Conservation (phyloP, 2,329 filamentous ascomycete genomes). For the Huntiella savannae region DNA sequence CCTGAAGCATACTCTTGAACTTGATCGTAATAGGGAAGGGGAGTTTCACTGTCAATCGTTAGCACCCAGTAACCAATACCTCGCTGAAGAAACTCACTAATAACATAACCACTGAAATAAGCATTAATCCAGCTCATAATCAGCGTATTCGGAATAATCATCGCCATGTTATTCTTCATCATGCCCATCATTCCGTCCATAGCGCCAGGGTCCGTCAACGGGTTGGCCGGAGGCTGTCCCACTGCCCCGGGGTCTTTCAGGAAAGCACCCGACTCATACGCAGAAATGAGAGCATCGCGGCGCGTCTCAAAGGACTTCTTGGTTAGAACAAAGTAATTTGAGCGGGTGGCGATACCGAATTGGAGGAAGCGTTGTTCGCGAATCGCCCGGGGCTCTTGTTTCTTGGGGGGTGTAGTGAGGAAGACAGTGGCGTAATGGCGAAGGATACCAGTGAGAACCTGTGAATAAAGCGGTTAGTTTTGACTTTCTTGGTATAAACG, state of each 20-base stretch:
- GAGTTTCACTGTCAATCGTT: conserved; percentile 51
- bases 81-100: conserved; percentile 38
- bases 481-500: neutral
- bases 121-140: conserved; percentile 99
- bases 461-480: neutral
- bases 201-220: conserved; percentile 81
- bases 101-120: conserved; percentile 95
- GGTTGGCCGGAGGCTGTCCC: conserved; percentile 78
- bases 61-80: neutral
- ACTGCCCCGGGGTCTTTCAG: conserved; percentile 74
- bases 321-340: conserved; percentile 64
- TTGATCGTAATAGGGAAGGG: conserved; percentile 95
- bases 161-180: conserved; percentile 99
- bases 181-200: conserved; percentile 99
- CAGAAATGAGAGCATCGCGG: conserved; percentile 61
- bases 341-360: conserved; percentile 67
- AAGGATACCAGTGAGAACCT: conserved; percentile 79
- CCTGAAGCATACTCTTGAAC: conserved; percentile 98
- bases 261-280: conserved; percentile 71
- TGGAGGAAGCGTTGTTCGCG: conserved; percentile 74
- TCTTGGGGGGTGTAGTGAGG: conserved; percentile 70
- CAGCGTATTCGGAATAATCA: conserved; percentile 96
- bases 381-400: conserved; percentile 52
- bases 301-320: conserved; percentile 58
- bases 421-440: conserved; percentile 93